These are phyloP conservation scores for Diaporthe sp. DNA, from an alignment of 2,329 filamentous ascomycete genomes.

Conservation along the genomic window DNA sequence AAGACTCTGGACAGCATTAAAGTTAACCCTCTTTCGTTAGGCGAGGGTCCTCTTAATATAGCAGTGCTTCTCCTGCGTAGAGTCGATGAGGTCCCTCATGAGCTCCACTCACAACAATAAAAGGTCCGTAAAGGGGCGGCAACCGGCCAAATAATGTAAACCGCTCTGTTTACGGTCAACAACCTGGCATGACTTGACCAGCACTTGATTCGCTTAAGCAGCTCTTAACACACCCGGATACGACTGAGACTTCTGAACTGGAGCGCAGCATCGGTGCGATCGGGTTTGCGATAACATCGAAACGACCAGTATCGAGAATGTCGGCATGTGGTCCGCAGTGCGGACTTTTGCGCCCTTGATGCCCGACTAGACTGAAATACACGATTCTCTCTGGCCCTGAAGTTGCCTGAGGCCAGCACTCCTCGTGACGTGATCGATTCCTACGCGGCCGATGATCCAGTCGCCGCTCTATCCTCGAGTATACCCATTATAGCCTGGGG, in stretches of 20 bases:
- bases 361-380: neutral
- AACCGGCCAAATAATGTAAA: neutral
- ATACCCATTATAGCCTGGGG: constrained; percentile 69
- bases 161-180: neutral
- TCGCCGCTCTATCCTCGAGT: constrained; percentile 11
- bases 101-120: neutral
- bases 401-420: neutral
- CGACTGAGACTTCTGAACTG: neutral
- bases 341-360: neutral
- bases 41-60: neutral
- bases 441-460: neutral
- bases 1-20: neutral
- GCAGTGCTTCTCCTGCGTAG: neutral
- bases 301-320: neutral
- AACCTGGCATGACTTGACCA: neutral
- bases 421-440: neutral
- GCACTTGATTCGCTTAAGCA: neutral
- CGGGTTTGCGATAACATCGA: neutral
- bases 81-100: neutral
- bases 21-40: neutral
- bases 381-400: neutral
- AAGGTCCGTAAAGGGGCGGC: neutral
- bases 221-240: neutral
- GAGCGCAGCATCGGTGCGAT: neutral
- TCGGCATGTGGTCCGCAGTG: neutral